A percentile compares a stretch with the other conserved stretches of the same genome.
These are phyloP conservation scores for Biancaea sappan DNA, from an alignment of 306 rosid genomes.

Conservation along the genomic window DNA sequence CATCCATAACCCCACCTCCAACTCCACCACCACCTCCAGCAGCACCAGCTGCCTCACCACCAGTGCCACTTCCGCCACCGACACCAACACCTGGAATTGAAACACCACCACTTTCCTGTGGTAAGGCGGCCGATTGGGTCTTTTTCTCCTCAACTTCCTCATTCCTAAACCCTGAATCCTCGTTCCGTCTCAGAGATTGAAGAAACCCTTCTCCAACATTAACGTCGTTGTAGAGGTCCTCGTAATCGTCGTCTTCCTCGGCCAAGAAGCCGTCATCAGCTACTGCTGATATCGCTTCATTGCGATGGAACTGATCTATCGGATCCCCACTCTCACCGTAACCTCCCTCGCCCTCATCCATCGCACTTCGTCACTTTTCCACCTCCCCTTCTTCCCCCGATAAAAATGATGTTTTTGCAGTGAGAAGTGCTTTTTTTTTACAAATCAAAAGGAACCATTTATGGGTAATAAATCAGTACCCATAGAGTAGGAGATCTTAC, in stretches of 20 bases:
- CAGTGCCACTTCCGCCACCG: conserved; percentile 34
- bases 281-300: conserved; percentile 98
- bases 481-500: conserved; percentile 12
- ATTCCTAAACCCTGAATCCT: conserved; percentile 57
- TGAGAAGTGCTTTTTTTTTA: neutral
- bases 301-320: conserved; percentile 89
- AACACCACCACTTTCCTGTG: conserved; percentile 35
- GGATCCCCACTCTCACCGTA: conserved; percentile 72
- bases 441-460: neutral
- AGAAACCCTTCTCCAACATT: conserved; percentile 93
- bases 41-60: neutral
- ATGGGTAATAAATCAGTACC: conserved; percentile 5
- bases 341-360: conserved; percentile 74
- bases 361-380: neutral
- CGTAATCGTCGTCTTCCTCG: conserved; percentile 94
- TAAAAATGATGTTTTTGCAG: neutral
- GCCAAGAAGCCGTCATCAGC: conserved; percentile 85
- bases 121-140: conserved; percentile 36
- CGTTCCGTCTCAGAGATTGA: conserved; percentile 77
- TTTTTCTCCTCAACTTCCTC: conserved; percentile 59
- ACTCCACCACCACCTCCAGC: neutral
- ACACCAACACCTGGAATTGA: conserved; percentile 59
- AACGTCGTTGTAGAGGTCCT: conserved; percentile 95
- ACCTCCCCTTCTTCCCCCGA: neutral
- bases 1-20: conserved; percentile 27